A percentile compares a stretch with the other conserved stretches of the same genome.
Evolutionary conservation across 2,329 filamentous ascomycete genomes (phyloP).

Genomic region (Colletotrichum melonis): DNA sequence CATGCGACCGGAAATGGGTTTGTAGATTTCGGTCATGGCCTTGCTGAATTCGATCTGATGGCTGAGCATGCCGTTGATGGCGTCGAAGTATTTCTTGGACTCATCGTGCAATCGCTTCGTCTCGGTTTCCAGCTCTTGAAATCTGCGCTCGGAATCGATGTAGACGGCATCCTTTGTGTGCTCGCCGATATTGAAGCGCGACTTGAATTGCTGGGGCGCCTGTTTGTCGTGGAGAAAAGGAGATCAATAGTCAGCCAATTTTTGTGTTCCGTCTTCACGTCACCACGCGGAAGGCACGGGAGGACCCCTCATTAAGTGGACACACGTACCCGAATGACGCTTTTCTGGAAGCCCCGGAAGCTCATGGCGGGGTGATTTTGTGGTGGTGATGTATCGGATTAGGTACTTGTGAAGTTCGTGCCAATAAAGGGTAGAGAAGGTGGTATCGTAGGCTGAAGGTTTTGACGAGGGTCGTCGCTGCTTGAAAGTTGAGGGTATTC

Average conservation of each 20-base stretch:
- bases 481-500: constrained; percentile 36
- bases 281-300: constrained; percentile 8
- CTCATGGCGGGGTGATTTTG: constrained; percentile 73
- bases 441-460: constrained; percentile 22
- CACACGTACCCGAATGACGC: constrained; percentile 77
- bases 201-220: constrained; percentile 93
- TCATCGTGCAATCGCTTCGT: constrained; percentile 98
- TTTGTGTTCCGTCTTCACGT: constrained; percentile 22
- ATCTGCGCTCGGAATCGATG: constrained; percentile 92
- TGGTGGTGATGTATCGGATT: constrained; percentile 28
- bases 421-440: constrained; percentile 15
- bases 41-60: constrained; percentile 99
- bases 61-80: constrained; percentile 96
- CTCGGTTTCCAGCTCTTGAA: constrained; percentile 92
- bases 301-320: constrained; percentile 39
- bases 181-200: constrained; percentile 95
- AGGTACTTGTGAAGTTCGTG: constrained; percentile 12
- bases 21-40: constrained; percentile 96
- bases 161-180: constrained; percentile 96
- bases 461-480: constrained; percentile 28
- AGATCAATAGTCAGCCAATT: constrained; percentile 9
- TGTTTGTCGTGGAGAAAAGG: constrained; percentile 40
- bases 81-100: constrained; percentile 96
- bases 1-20: constrained; percentile 94
- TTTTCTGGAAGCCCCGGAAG: constrained; percentile 96